These are phyloP conservation scores for Microdochium trichocladiopsis DNA, from an alignment of 2,329 filamentous ascomycete genomes.

Conservation along the genomic window DNA sequence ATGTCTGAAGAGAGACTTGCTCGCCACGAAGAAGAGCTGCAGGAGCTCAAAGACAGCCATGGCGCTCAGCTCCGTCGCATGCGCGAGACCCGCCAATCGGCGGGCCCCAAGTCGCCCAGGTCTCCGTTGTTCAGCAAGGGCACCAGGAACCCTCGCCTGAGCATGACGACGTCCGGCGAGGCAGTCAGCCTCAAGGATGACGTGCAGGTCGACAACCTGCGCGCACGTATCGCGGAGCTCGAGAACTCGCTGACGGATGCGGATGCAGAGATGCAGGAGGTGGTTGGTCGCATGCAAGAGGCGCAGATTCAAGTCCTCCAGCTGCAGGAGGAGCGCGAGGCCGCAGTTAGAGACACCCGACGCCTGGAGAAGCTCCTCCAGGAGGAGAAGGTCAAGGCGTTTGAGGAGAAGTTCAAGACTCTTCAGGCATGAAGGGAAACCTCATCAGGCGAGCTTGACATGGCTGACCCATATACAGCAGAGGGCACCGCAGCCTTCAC, in stretches of 20 bases:
- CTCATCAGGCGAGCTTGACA: too few relatives aligned
- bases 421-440: not conserved
- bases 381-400: conserved; percentile 52
- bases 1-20: conserved; percentile 77
- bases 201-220: conserved; percentile 66
- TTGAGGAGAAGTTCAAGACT: conserved; percentile 17
- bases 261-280: conserved; percentile 76
- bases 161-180: conserved; percentile 36
- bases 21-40: conserved; percentile 81
- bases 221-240: conserved; percentile 73
- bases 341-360: conserved; percentile 64
- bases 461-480: too few relatives aligned
- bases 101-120: conserved; percentile 49
- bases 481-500: not conserved
- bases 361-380: conserved; percentile 62
- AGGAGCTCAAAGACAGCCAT: conserved; percentile 67
- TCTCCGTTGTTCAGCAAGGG: conserved; percentile 52
- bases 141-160: conserved; percentile 47
- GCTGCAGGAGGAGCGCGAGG: conserved; percentile 68
- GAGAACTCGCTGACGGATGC: conserved; percentile 73
- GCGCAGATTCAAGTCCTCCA: conserved; percentile 79
- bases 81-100: conserved; percentile 43
- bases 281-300: conserved; percentile 73
- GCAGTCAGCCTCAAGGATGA: conserved; percentile 64
- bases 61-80: conserved; percentile 71